Base-by-base conservation (phyloP, 73 alveolate genomes). In the Tetrahymena borealis region DNA sequence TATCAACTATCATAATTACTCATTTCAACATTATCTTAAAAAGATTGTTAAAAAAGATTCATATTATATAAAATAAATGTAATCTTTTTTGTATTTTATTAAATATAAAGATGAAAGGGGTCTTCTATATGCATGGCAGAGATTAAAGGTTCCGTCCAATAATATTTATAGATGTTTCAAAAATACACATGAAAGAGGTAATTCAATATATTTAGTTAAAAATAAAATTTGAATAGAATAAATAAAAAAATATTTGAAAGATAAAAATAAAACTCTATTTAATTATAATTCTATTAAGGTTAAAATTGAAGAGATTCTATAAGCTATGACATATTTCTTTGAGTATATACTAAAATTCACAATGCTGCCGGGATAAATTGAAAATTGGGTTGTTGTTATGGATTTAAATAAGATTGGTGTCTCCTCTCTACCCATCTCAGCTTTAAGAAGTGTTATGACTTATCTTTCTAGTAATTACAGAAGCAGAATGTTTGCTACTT, bases 111-210 rank as follows among this genome's bases (percentile, higher is more conserved):
- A 33, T 18, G 32, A 93, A 90, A 79, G 97, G 97, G 20, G 94
- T 94, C 8, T 92, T 94, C n/a, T 94, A 94, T 38, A 43, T 94
- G 32, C 96, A 94, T 92, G 97, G 97, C 16, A 78, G 97, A 32
- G 97, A 94, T 35, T 93, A 94, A 39, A 38, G 96, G 36, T 94
- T 78, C 39, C 91, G 97, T 31, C 97, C 97, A 18, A 90, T 94
- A 31, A 94, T 94, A 1, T 33, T 94, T 36, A 90, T 94, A 9
- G 93, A 94, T 92, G 96, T 95, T 16, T 33, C 90, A 35, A 94
- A 92, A 77, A 78, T 94, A n/a, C 40, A 91, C 28, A 35, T 60
- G n/a, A 32, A 60, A 3, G 85, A 60, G 28, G 85, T 60, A 60
- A 60, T 1, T n/a, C n/a, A n/a, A n/a, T n/a, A n/a, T n/a, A n/a